A percentile compares a stretch with the other conserved stretches of the same genome.
Conservation (phyloP, 352 stramenopile species). For the Bremia lactucae region DNA sequence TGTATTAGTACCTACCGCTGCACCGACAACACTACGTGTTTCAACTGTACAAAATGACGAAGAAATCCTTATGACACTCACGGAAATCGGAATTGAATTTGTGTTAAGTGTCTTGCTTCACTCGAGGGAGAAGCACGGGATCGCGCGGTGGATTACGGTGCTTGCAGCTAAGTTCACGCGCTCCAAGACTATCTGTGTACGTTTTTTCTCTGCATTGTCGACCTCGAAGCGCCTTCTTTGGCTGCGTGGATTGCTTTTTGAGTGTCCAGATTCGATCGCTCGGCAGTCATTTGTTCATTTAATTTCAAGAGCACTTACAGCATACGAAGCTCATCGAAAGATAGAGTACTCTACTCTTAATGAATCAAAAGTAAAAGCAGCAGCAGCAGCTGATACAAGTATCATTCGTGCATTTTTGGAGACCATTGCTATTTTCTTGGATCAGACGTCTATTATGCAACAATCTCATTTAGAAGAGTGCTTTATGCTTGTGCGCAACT, state of each 20-base stretch:
- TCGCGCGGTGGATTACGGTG: constrained; percentile 74
- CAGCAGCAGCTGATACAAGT: constrained; percentile 12
- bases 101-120: constrained; percentile 84
- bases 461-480: constrained; percentile 81
- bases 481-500: constrained; percentile 77
- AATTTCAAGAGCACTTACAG: constrained; percentile 55
- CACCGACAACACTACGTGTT: constrained; percentile 14
- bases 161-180: constrained; percentile 61
- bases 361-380: constrained; percentile 9
- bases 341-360: constrained; percentile 18
- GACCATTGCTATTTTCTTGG: constrained; percentile 45
- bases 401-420: constrained; percentile 36
- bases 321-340: constrained; percentile 53
- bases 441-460: constrained; percentile 65
- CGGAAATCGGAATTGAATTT: constrained; percentile 78
- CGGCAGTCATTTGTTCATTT: constrained; percentile 82
- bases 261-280: constrained; percentile 77
- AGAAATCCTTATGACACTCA: constrained; percentile 54
- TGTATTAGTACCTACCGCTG: constrained; percentile 8
- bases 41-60: constrained; percentile 26
- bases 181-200: constrained; percentile 54
- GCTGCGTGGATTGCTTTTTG: constrained; percentile 64
- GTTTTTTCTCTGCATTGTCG: constrained; percentile 55
- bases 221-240: constrained; percentile 46
- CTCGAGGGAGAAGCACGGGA: constrained; percentile 78